Base-by-base conservation (phyloP, 1,284 basidiomycete genomes). In the Stygiomarasmius scandens region DNA sequence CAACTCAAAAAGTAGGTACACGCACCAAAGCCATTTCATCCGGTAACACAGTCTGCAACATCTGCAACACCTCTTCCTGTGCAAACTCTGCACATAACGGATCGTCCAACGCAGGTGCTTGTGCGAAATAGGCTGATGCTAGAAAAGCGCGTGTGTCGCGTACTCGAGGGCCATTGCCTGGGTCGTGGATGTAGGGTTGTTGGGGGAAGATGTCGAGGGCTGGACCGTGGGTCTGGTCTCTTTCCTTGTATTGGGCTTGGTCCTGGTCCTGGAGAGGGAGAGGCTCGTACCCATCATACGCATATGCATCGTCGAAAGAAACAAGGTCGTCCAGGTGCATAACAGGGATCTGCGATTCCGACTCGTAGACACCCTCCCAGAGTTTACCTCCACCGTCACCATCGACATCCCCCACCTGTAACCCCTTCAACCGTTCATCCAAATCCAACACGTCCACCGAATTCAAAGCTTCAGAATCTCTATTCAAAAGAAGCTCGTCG, bases 161-260 rank as follows among this genome's bases (percentile, higher is more conserved):
- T 4, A 92, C 87, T 52, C 89, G 86, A 9, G 88, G 87, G 0
- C 90, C 90, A 60, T 85, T 88, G 24, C 90, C 90, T 1, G 87
- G 86, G 67, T 92, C 85, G 60, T 88, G 73, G 29, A 92, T 88
- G 64, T 84, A 85, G 2, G 86, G 86, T 27, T 67, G 63, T 56
- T 73, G 65, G 14, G 71, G 67, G 29, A 72, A 62, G 19, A 66
- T 50, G 49, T 49, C 36, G 22, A 41, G 32, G 8, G 38, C 4
- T 16, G 6, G 8, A 9, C 16, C 38, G 4, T 6, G 16, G 38
- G 5, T 32, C 29, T 41, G 8, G 38, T 41, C 14, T 41, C 16
- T 5, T 6, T 41, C 38, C 6, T 41, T n/a, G n/a, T n/a, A n/a
- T n/a, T n/a, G n/a, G n/a, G n/a, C n/a, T n/a, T n/a, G n/a, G n/a